Evolutionary conservation across 2,329 filamentous ascomycete species (phyloP).

Genomic region (Microsporum audouinii): DNA sequence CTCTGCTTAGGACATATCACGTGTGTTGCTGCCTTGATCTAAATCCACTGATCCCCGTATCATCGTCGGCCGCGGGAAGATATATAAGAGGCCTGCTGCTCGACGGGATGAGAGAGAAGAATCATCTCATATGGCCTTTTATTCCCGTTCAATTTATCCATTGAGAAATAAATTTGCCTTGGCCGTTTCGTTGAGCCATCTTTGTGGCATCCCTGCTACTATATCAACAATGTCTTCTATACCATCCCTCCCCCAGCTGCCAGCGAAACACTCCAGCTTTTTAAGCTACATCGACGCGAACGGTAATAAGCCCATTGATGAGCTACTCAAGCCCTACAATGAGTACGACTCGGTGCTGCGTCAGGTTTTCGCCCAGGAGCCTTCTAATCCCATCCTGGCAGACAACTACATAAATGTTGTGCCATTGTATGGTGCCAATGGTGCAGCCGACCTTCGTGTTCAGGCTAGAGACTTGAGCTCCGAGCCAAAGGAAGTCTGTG

Average conservation of each 20-base stretch:
- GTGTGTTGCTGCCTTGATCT: background rate
- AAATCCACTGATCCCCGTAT: background rate
- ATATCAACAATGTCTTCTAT: background rate
- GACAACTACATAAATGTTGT: constrained; percentile 20
- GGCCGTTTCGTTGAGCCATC: background rate
- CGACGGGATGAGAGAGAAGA: background rate
- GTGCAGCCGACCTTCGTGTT: constrained; percentile 11
- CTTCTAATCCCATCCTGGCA: constrained; percentile 15
- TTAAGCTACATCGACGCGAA: background rate
- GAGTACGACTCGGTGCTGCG: constrained; percentile 22
- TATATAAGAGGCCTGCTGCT: background rate
- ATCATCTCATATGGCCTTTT: background rate
- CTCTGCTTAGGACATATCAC: background rate
- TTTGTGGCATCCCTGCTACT: background rate
- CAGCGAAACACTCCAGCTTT: background rate
- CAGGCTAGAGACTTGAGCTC: constrained; percentile 17
- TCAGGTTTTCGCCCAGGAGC: constrained; percentile 24
- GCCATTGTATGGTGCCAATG: constrained; percentile 18
- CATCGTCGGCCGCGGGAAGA: background rate
- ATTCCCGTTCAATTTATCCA: too few species aligned
- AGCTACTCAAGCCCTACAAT: constrained; percentile 19
- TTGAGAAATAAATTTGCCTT: too few species aligned
- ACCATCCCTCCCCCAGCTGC: background rate
- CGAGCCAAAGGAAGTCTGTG: constrained; percentile 17
- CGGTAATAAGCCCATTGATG: background rate